Evolutionary conservation across 805 yeast species (phyloP).

Genomic region (Teunomyces gatunensis): DNA sequence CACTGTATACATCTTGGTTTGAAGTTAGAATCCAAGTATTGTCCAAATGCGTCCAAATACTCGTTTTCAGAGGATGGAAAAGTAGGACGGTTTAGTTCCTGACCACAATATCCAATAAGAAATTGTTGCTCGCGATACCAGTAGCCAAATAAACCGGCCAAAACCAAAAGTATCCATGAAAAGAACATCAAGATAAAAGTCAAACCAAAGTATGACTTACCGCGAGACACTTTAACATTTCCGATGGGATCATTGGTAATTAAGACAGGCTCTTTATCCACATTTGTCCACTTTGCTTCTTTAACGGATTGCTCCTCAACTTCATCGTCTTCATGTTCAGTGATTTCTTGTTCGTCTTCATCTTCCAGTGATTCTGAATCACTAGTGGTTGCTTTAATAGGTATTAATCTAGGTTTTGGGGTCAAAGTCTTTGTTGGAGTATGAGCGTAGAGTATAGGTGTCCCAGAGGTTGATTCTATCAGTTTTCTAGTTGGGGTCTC

Average conservation of each 20-base stretch:
- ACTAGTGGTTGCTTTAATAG: slow-evolving; percentile 8
- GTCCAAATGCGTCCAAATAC: slow-evolving; percentile 39
- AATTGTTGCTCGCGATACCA: slow-evolving; percentile 67
- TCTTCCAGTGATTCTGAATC: slow-evolving; percentile 13
- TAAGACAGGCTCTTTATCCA: background rate
- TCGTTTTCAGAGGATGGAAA: slow-evolving; percentile 27
- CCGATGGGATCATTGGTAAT: background rate
- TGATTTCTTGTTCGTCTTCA: slow-evolving; percentile 5
- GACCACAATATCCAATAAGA: slow-evolving; percentile 73
- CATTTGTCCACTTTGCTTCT: background rate
- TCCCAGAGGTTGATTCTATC: slow-evolving; percentile 7
- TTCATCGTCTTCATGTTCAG: background rate
- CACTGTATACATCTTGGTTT: slow-evolving; percentile 72
- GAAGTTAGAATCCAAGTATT: slow-evolving; percentile 40
- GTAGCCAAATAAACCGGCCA: slow-evolving; percentile 40
- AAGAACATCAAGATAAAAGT: slow-evolving; percentile 11
- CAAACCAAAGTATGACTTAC: background rate
- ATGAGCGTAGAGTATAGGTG: slow-evolving; percentile 5
- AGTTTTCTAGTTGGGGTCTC: slow-evolving; percentile 7
- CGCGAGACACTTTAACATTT: background rate
- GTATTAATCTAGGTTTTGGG: slow-evolving; percentile 12
- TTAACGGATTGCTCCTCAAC: background rate
- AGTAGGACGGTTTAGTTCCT: slow-evolving; percentile 47
- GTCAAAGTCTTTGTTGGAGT: slow-evolving; percentile 5
- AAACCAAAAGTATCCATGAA: slow-evolving; percentile 22